Base-by-base conservation (phyloP, 371 early-diverging fungal genomes). In the Rhizopus sp. region DNA sequence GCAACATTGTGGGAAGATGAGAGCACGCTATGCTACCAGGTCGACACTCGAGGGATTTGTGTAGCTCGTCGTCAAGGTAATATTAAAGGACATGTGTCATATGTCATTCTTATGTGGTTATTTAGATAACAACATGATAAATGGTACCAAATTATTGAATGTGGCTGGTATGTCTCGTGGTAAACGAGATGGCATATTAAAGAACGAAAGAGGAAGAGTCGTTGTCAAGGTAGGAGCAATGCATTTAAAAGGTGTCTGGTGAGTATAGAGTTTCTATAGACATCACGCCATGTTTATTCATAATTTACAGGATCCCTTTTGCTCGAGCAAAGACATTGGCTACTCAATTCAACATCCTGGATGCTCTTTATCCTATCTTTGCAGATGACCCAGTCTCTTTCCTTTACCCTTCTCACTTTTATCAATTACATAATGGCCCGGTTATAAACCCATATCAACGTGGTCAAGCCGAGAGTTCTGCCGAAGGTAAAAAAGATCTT, bases 1-100 rank as follows among this genome's bases (percentile, higher is more conserved):
- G 87, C 90, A 1, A 88, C 89, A 5, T 70, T 90, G 39, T 92
- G 92, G 92, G 92, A 90, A 59, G 92, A 92, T 70, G 90, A 92
- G 68, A 81, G 78, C 17, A 90, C 91, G 5, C 68, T 87, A 47
- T 90, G 89, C 53, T 92, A 84, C 60, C 92, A 90, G 55, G 88
- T 92, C 38, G 92, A 90, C 66, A 84, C 85, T 39, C 79, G 82
- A 60, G 88, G 89, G 1, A 85, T 90, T 4, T 90, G 89, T 62
- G 90, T 92, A 13, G 89, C 90, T 17, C 72, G 92, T 57, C 80
- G 92, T 57, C 82, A 85, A 62, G 89, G 88, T 88, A 82, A 71
- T 41, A 40, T 7, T n/a, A 40, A 48, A 12, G 12, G 7, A 7
- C 38, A 9, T 48, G 34, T 44, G 5, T 16, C 41, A n/a, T 5